Evolutionary conservation across 2,329 filamentous ascomycete species (phyloP), one percentile per base, ranked within the genome.

Genomic region (Penicillium sp.): DNA sequence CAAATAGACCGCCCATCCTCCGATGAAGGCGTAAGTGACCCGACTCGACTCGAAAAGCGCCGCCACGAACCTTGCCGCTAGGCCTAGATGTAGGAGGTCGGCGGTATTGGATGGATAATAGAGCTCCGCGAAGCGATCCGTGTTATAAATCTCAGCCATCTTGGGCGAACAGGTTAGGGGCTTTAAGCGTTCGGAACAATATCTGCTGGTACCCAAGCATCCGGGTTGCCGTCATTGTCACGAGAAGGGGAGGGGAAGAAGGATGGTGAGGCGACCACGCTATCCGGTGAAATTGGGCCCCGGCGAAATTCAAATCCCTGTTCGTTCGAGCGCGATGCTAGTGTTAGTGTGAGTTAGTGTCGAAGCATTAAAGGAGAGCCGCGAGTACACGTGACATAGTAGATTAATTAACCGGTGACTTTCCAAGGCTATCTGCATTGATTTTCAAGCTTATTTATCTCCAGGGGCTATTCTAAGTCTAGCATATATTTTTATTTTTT

Each of bases 81-180:
- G 60, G 27, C 60, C 60, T 12, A 62, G 55, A 40, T 62, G 60
- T 23, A 62, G 49, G 27, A 62, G 54, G 44, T 62, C 60, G 53
- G 60, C 60, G 11, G 57, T 60, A 37, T 62, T 62, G 25, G 60
- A 62, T 41, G 60, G 57, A 40, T 60, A 62, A 49, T 62, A 62
- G 40, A 62, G 57, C 56, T 62, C 57, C 29, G 60, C 60, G 52
- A 62, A 62, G 42, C 60, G 60, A 35, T 62, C 60, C 41, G 60
- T 62, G 48, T 62, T 58, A 51, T 62, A 62, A 42, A 62, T 60
- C 55, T 62, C 60, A 46, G 60, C 60, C 60, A 62, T 62, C 40
- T 31, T 43, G 49, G 49, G 49, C 49, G 41, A 51, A 27, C 11
- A 45, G 20, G 20, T 44, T 41, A 50, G 48, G 48, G 40, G 49